Conservation (phyloP, 257 asterid species). For the Solanum commersonii region DNA sequence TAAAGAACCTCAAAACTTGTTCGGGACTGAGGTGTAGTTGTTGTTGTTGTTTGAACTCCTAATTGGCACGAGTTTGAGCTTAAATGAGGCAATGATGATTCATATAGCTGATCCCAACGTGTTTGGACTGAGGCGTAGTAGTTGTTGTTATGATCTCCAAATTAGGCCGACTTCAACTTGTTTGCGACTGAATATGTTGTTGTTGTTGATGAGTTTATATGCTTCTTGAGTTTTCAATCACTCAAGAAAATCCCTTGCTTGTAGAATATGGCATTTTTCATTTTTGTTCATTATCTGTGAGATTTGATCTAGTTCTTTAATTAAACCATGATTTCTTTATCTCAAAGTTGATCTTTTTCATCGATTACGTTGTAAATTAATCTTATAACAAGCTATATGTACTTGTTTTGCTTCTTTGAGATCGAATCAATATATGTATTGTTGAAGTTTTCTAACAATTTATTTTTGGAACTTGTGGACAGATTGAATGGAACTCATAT, state of each 20-base stretch:
- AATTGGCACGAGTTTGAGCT: not conserved
- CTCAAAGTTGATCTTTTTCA: not conserved
- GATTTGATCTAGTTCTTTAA: not conserved
- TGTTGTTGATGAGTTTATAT: not conserved
- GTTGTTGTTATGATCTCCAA: not conserved
- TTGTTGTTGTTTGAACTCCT: not conserved
- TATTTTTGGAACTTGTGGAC: constrained; percentile 3
- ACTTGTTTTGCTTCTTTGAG: not conserved
- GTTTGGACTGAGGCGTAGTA: not conserved
- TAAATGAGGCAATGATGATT: not conserved
- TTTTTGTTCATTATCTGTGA: not conserved
- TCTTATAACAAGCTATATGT: not conserved
- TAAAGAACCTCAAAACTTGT: not conserved
- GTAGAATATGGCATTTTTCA: not conserved
- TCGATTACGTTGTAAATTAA: not conserved
- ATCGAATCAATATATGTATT: not conserved
- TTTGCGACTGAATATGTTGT: not conserved
- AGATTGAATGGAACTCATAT: constrained; percentile 51
- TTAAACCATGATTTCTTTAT: not conserved
- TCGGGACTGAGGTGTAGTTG: not conserved
- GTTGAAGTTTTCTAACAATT: not conserved
- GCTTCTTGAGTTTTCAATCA: not conserved
- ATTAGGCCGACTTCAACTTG: not conserved
- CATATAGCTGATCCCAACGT: not conserved
- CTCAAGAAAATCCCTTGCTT: not conserved